A percentile compares a stretch with the other conserved stretches of the same genome.
phyloP scores from a whole-genome alignment of 345 rosid genomes.

The Salix exigua region DNA sequence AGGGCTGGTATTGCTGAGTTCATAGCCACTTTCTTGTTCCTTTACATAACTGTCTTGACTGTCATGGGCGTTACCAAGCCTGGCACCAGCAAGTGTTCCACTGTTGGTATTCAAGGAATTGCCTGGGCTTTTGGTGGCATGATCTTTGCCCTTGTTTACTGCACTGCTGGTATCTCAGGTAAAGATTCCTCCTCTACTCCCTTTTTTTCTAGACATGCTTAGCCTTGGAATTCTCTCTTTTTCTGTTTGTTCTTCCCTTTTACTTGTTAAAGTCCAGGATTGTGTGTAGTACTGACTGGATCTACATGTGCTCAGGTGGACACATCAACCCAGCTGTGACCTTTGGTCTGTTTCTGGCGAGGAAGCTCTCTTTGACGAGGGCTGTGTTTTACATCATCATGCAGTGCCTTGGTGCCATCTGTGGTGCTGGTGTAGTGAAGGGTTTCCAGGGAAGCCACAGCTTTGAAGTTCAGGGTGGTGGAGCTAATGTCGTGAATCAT shows the following conservation, averaged over 20 bases:
- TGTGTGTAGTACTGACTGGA: conserved; percentile 1
- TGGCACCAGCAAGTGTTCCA: conserved; percentile 2
- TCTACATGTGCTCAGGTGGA: conserved; percentile 22
- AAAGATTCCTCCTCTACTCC: neutral
- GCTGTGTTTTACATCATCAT: conserved; percentile 23
- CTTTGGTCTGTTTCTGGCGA: conserved; percentile 22
- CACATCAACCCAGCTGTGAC: conserved; percentile 32
- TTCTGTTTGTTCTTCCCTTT: neutral
- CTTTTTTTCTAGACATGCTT: neutral
- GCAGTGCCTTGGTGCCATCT: conserved; percentile 32
- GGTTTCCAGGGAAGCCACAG: conserved; percentile 17
- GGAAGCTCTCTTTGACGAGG: conserved; percentile 28
- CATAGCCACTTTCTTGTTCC: conserved; percentile 28
- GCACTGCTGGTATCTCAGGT: conserved; percentile 18
- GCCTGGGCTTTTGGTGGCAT: conserved; percentile 36
- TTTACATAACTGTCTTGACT: conserved; percentile 22
- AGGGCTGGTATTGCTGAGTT: conserved; percentile 32
- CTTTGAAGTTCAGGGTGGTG: conserved; percentile 13
- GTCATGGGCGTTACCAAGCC: conserved; percentile 22
- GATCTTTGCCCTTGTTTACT: conserved; percentile 28
- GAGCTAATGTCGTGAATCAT: conserved; percentile 19
- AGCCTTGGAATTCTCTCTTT: too few species aligned
- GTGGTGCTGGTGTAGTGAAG: conserved; percentile 31
- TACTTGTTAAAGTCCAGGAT: neutral
- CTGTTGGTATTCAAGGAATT: conserved; percentile 28